Base-by-base conservation (phyloP, 306 rosid species). In the Quercus engelmannii region DNA sequence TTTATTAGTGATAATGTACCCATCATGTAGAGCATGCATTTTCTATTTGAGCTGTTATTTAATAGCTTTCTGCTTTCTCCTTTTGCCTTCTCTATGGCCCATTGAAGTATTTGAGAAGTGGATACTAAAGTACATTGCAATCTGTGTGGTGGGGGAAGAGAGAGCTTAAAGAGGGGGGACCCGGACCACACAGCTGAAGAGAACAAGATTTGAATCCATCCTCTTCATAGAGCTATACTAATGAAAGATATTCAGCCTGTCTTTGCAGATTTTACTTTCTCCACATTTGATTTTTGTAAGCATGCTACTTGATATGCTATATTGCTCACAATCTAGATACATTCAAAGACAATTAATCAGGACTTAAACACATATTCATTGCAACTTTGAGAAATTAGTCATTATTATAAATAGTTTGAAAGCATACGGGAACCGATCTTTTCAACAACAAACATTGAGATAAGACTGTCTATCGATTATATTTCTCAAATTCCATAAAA, bases 61-160 rank as follows among this genome's bases (percentile, higher is more conserved):
- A 3, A 49, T 49, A 49, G 54, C 54, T 49, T 49, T 49, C 13
- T 49, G 54, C 54, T 38, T 7, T 38, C 46, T 38, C 38, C 18
- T 13, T 57, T 56, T 72, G 70, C 55, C 38, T 23, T 63, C 41
- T 28, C 69, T 13, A 17, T 28, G 41, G 69, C 69, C n/a, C 41
- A 28, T 21, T 63, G 49, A 77, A 28, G 17, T 51, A 35, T 56
- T 73, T 78, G 75, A 59, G 81, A 74, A 43, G 62, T 78, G 74
- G 68, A 20, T 74, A 18, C 79, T 61, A 70, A 61, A 73, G 80
- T 28, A 83, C 69, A 75, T 61, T 74, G 72, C 86, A 83, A 83
- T 73, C 55, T 68, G 9, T 67, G 79, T 73, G 82, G 82, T 80
- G 54, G 75, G 80, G 75, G 69, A 72, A 73, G 63, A 49, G 23